phyloP scores from a whole-genome alignment of 2,329 filamentous ascomycete species.

The Capronia coronata region DNA sequence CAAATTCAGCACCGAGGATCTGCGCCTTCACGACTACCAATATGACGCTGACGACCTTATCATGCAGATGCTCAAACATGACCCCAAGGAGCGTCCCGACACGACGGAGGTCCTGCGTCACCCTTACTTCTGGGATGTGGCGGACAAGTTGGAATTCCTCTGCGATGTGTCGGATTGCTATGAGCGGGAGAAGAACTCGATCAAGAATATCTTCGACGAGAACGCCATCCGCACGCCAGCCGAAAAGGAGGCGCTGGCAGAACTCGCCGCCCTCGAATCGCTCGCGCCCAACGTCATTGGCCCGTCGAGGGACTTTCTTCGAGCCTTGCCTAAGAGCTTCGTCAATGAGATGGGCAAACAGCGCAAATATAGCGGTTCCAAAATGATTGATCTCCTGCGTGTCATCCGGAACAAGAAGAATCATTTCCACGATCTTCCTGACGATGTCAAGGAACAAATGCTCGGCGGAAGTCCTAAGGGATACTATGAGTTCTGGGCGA shows the following conservation, averaged over 20 bases:
- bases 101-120: constrained; percentile 79
- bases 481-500: constrained; percentile 78
- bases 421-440: constrained; percentile 94
- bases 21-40: constrained; percentile 73
- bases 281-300: constrained; percentile 45
- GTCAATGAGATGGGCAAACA: constrained; percentile 88
- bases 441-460: constrained; percentile 65
- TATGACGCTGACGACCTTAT: constrained; percentile 86
- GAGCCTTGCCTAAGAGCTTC: constrained; percentile 68
- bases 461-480: constrained; percentile 33
- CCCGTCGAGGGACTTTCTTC: constrained; percentile 62
- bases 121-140: constrained; percentile 91
- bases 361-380: constrained; percentile 81
- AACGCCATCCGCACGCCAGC: constrained; percentile 20
- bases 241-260: constrained; percentile 29
- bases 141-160: constrained; percentile 85
- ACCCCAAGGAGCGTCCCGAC: constrained; percentile 61
- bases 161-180: constrained; percentile 96
- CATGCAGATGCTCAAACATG: constrained; percentile 65
- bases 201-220: constrained; percentile 26
- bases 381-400: constrained; percentile 77
- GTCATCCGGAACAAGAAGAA: constrained; percentile 94
- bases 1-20: constrained; percentile 62
- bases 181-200: constrained; percentile 65
- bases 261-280: constrained; percentile 47